Conservation (phyloP, 495 filamentous ascomycete species). For the Penicillium arizonense region DNA sequence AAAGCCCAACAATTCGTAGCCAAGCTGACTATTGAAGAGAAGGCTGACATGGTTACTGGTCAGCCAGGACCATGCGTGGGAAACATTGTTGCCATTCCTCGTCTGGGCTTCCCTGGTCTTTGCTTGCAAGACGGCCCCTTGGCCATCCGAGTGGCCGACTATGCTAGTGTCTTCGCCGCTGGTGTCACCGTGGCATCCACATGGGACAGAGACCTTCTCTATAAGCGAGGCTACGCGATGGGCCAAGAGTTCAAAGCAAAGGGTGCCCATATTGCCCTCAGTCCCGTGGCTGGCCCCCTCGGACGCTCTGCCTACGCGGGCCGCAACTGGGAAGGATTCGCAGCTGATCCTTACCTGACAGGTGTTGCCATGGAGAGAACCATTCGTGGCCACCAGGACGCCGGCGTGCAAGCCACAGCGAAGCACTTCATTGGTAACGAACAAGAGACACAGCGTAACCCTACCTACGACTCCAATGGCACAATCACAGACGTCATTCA, state of each 20-base stretch:
- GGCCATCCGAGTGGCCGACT: conserved; percentile 47
- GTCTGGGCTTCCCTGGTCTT: conserved; percentile 45
- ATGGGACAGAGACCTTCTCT: conserved; percentile 64
- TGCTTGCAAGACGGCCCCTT: conserved; percentile 57
- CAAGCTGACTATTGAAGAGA: conserved; percentile 74
- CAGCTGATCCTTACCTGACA: conserved; percentile 61
- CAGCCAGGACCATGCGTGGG: conserved; percentile 74
- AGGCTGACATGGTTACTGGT: conserved; percentile 81
- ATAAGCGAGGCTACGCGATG: conserved; percentile 63
- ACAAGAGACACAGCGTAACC: conserved; percentile 44
- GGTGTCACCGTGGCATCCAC: conserved; percentile 64
- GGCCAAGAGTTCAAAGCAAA: conserved; percentile 51
- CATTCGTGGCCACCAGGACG: conserved; percentile 53
- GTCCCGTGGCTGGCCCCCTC: conserved; percentile 52
- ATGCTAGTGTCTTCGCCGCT: conserved; percentile 53
- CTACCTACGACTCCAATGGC: conserved; percentile 49
- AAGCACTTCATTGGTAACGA: conserved; percentile 64
- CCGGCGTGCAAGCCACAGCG: conserved; percentile 56
- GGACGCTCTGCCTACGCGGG: conserved; percentile 51
- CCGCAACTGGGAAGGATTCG: conserved; percentile 75
- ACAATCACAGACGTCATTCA: conserved; percentile 75
- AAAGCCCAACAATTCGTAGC: conserved; percentile 69
- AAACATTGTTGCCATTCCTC: conserved; percentile 55
- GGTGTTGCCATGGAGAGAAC: conserved; percentile 55
- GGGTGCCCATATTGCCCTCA: conserved; percentile 54